Evolutionary conservation across 1,284 basidiomycete genomes (phyloP), one percentile per base, ranked within the genome.

Genomic region (Ganoderma meredithae): DNA sequence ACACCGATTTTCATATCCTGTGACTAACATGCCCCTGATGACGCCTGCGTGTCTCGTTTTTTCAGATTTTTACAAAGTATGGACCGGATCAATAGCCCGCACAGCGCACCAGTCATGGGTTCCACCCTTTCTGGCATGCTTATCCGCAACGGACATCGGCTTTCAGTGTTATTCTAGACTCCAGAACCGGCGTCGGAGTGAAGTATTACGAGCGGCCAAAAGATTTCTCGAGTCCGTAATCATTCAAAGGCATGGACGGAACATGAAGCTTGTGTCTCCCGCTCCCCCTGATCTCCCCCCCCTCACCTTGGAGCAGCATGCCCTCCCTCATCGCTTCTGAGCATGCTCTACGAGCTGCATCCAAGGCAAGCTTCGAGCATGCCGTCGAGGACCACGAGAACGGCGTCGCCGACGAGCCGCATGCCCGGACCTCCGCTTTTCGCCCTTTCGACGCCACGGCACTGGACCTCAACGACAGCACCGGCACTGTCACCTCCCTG

Each of bases 401-500:
- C 19, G 66, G 68, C 6, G 65, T 62, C 39, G 31, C 52, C 3
- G 70, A 69, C 4, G 56, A 33, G 7, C 43, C 62, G 10, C 60
- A 49, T 39, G 25, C 22, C 22, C 41, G 41, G 12, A 60, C 27
- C 15, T 44, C 60, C 40, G 39, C 53, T 2, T 33, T 65, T 12
- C 60, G 63, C 19, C 43, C 63, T 33, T 52, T 66, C 43, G 66
- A 69, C 40, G 25, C 63, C 12, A 71, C 74, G 49, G 68, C 75
- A 12, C 67, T 74, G n/a, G 74, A 75, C 25, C 49, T 67, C 3
- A 67, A 49, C 33, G 71, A 73, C 13, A 47, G 72, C 13, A 41
- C 63, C 41, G 61, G 68, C 59, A 52, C 67, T 52, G 67, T 67
- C 58, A 47, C 66, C 59, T 68, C 72, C 47, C 68, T 72, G 62